phyloP scores from a whole-genome alignment of 1,284 basidiomycete genomes.

The Leccinum subrobustum region DNA sequence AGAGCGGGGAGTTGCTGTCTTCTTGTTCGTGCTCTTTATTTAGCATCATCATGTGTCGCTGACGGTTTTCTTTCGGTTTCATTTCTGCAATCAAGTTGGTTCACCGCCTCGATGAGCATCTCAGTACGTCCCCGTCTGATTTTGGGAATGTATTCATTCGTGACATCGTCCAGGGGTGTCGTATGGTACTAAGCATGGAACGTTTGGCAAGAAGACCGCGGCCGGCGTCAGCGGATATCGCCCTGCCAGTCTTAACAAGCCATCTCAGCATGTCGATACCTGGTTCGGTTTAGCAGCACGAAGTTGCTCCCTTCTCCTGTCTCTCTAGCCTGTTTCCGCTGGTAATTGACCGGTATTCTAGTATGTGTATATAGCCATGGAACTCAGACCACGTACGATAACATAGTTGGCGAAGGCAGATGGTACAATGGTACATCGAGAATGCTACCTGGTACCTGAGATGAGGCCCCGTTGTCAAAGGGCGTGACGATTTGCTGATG shows the following conservation, averaged over 20 bases:
- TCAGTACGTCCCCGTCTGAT: constrained; percentile 10
- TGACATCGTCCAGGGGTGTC: background rate
- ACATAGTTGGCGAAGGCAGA: background rate
- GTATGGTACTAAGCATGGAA: background rate
- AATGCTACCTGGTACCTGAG: background rate
- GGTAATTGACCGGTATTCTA: background rate
- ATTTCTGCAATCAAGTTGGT: constrained; percentile 15
- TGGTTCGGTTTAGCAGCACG: background rate
- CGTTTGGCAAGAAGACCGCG: background rate
- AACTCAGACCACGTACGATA: background rate
- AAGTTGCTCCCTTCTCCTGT: background rate
- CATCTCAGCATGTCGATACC: background rate
- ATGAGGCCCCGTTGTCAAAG: too few relatives aligned
- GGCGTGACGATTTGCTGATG: too few relatives aligned
- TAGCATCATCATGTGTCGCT: background rate
- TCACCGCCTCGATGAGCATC: constrained; percentile 10
- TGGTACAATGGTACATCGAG: background rate
- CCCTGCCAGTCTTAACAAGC: background rate
- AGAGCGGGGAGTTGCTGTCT: constrained; percentile 8
- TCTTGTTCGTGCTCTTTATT: constrained; percentile 19
- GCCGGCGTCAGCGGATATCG: background rate
- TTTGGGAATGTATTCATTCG: background rate
- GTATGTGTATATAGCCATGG: background rate
- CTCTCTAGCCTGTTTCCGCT: background rate
- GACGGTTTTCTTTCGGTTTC: background rate